Conservation (phyloP, 192 early-diverging fungal genomes). For the Entomortierella parvispora region DNA sequence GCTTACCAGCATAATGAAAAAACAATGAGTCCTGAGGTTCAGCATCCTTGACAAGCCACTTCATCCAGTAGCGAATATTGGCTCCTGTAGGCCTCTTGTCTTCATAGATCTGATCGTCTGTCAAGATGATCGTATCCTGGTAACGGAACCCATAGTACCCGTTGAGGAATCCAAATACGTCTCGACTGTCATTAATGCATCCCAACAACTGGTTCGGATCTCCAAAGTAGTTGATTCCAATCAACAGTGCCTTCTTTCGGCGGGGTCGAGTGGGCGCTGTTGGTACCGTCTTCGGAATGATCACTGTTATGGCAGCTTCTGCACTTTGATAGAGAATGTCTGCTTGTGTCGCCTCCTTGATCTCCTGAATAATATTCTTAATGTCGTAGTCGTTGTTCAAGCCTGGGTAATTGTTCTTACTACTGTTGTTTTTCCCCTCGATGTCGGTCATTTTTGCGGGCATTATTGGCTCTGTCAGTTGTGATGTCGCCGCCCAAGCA, state of each 20-base stretch:
- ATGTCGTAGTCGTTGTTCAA: background rate
- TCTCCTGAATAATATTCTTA: too few relatives aligned
- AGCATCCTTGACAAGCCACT: slow-evolving; percentile 73
- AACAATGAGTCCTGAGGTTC: slow-evolving; percentile 79
- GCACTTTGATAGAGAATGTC: background rate
- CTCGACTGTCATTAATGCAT: slow-evolving; percentile 47
- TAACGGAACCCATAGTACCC: slow-evolving; percentile 65
- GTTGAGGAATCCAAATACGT: slow-evolving; percentile 69
- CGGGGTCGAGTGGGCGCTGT: slow-evolving; percentile 20
- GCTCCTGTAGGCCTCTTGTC: slow-evolving; percentile 59
- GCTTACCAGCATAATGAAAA: slow-evolving; percentile 84
- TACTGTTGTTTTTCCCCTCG: background rate
- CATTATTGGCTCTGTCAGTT: too few relatives aligned
- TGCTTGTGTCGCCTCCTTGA: background rate
- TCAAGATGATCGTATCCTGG: slow-evolving; percentile 69
- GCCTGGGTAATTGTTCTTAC: background rate
- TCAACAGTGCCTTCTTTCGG: slow-evolving; percentile 61
- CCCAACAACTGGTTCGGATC: slow-evolving; percentile 52
- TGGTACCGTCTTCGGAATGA: slow-evolving; percentile 11
- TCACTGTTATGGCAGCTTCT: background rate
- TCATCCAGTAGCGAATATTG: slow-evolving; percentile 70
- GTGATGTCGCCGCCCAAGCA: too few relatives aligned
- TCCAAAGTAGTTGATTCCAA: slow-evolving; percentile 72
- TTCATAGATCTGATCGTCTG: slow-evolving; percentile 71
- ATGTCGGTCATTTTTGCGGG: too few relatives aligned